Base-by-base conservation (phyloP, 176 grass and related monocot genomes). In the Zoysia japonica region DNA sequence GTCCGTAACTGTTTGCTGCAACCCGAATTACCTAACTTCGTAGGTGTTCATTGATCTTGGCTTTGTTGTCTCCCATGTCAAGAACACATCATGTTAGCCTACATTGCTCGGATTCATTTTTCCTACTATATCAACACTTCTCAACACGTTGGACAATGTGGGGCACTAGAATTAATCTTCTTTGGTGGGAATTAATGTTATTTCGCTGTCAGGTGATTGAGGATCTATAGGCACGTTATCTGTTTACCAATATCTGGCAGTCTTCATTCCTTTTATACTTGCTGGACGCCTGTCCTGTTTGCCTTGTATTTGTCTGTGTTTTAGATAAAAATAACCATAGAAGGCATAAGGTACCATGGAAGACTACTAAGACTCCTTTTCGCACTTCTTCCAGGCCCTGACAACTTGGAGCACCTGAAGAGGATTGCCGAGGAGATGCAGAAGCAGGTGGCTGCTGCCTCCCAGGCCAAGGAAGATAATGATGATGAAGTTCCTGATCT, bases 401-500 rank as follows among this genome's bases (percentile, higher is more conserved):
- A 98, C 69, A 98, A 92, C 78, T 87, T 98, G 61, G 96, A 94
- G 59, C 90, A 94, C 72, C 78, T 98, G 61, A 93, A 87, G 88
- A 88, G 88, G 88, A 75, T 98, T 69, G 92, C 96, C 5, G 92
- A 98, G 82, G 92, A 95, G 67, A 87, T 98, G 51, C 92, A 98
- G 87, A 93, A 89, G 83, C 89, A 97, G 65, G 92, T 85, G 52
- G 87, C 86, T 49, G 86, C 74, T 3, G 48, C 28, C 28, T 28
- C 28, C 28, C 28, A 82, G 59, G 47, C 13, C 42, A 84, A 88
- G 48, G 91, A 93, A 16, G 96, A 98, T 4, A 90, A 97, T 2
- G 90, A 99, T 19, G 92, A 95, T 43, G 96, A 91, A 6, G 92
- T 99, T 51, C 96, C 96, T 15, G 92, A 99, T 43, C 96, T 99